phyloP scores from a whole-genome alignment of 1,284 basidiomycete genomes.

The Cryptococcus deneoformans region DNA sequence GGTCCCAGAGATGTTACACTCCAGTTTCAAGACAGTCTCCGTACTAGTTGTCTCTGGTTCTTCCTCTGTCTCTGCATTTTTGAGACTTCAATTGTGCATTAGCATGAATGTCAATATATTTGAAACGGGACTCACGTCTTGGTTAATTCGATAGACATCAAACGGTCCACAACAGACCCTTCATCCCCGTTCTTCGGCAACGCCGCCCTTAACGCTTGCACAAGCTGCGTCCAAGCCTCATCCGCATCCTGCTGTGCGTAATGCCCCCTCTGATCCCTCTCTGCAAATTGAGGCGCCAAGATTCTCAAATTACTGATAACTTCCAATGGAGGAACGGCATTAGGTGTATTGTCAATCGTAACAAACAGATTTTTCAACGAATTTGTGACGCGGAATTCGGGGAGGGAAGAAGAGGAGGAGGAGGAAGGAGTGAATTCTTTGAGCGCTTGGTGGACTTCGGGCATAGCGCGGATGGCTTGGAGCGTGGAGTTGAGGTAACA shows the following conservation, averaged over 20 bases:
- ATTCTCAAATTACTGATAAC: slow-evolving; percentile 72
- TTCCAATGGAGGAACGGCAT: slow-evolving; percentile 68
- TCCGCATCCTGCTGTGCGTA: slow-evolving; percentile 98
- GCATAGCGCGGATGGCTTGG: slow-evolving; percentile 86
- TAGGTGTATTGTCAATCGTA: slow-evolving; percentile 71
- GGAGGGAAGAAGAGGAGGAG: slow-evolving; percentile 17
- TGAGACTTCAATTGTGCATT: slow-evolving; percentile 56
- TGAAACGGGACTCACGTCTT: slow-evolving; percentile 62
- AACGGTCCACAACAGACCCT: slow-evolving; percentile 72
- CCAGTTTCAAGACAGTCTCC: slow-evolving; percentile 82
- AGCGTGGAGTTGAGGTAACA: slow-evolving; percentile 92
- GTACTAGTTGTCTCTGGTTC: slow-evolving; percentile 64
- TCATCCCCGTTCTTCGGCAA: slow-evolving; percentile 54
- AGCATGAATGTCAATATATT: neutral
- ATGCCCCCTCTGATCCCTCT: slow-evolving; percentile 60
- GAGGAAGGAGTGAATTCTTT: slow-evolving; percentile 43
- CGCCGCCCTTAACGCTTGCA: slow-evolving; percentile 69
- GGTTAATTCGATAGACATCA: slow-evolving; percentile 74
- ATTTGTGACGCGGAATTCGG: slow-evolving; percentile 52
- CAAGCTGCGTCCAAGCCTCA: slow-evolving; percentile 84
- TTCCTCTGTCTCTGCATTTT: slow-evolving; percentile 76
- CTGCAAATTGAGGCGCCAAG: slow-evolving; percentile 89
- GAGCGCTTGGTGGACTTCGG: slow-evolving; percentile 75
- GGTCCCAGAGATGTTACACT: slow-evolving; percentile 81
- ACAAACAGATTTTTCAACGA: slow-evolving; percentile 70